Conservation (phyloP, 371 early-diverging fungal species). For the Actinomortierella wolfii region DNA sequence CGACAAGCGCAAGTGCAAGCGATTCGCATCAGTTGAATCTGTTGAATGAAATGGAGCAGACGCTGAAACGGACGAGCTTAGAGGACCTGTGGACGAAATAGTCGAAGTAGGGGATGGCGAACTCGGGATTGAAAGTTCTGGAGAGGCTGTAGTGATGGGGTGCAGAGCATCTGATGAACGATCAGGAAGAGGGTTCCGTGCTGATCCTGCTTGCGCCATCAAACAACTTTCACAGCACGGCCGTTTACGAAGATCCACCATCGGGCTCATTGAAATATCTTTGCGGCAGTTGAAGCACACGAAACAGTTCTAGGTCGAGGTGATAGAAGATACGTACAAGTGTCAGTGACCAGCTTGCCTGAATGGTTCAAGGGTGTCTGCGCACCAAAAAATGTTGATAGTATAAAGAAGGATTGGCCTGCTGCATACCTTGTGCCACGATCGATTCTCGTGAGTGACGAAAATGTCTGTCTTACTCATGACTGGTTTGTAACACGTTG, state of each 20-base stretch:
- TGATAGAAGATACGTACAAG: background rate
- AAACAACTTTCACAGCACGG: constrained; percentile 74
- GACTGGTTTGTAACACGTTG: constrained; percentile 50
- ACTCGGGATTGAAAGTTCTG: background rate
- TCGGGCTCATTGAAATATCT: constrained; percentile 48
- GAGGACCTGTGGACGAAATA: constrained; percentile 4
- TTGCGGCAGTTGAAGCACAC: constrained; percentile 55
- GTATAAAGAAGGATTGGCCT: background rate
- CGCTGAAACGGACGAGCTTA: too few species aligned
- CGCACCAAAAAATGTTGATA: too few species aligned
- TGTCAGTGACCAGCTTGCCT: too few species aligned
- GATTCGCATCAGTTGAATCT: constrained; percentile 23
- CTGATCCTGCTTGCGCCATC: constrained; percentile 51
- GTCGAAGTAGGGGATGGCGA: constrained; percentile 1
- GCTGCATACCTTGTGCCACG: constrained; percentile 53
- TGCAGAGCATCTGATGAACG: background rate
- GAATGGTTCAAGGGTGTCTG: too few species aligned
- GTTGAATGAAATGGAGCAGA: constrained; percentile 11
- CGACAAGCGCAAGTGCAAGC: too few species aligned
- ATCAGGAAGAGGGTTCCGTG: constrained; percentile 13
- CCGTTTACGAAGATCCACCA: constrained; percentile 60
- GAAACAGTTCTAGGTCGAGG: constrained; percentile 20
- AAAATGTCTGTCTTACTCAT: constrained; percentile 48
- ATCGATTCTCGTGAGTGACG: constrained; percentile 49
- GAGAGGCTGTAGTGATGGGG: background rate